Base-by-base conservation (phyloP, 305 asterid genomes). In the Fraxinus velutina region DNA sequence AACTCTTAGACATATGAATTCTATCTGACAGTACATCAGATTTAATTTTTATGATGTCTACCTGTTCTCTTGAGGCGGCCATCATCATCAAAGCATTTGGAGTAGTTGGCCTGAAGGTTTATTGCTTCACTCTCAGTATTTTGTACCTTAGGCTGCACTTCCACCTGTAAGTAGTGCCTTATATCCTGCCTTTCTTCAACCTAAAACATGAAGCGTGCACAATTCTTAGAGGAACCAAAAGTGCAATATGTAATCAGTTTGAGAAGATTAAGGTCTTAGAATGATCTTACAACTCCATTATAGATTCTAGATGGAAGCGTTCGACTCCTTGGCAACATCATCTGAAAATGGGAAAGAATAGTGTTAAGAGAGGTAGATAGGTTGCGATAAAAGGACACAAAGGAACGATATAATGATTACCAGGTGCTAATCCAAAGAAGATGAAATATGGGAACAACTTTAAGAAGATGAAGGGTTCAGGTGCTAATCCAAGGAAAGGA, bases 241-340 rank as follows among this genome's bases (percentile, higher is more conserved):
- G 66, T 34, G 37, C 13, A 36, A 77, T 19, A 37, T 13, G 47
- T 22, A 75, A 57, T 7, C 5, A 13, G 37, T 22, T 62, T 8
- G 30, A 62, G 71, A 57, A 37, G 44, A 29, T 5, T 3, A n/a
- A 39, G 33, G 2, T 24, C 29, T 5, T 17, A 47, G 74, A 36
- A 37, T 27, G 78, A 84, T 13, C 83, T 80, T 81, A 87, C 90
- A 71, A 75, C 77, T 13, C 88, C 88, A 32, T 87, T 47, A 22
- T 83, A 5, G 22, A 87, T 83, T 81, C 88, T 83, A 19, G 90
- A 36, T 29, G 90, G 88, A 76, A 87, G 84, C 19, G 88, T 87
- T 78, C 88, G 80, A 79, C 88, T 85, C 73, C 90, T 83, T 39
- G 88, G 75, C 75, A 87, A 79, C 90, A 87, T 87, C 70, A 1